Evolutionary conservation across 1,139 yeast genomes (phyloP).

Genomic region (Blastobotrys raffinosifermentans): DNA sequence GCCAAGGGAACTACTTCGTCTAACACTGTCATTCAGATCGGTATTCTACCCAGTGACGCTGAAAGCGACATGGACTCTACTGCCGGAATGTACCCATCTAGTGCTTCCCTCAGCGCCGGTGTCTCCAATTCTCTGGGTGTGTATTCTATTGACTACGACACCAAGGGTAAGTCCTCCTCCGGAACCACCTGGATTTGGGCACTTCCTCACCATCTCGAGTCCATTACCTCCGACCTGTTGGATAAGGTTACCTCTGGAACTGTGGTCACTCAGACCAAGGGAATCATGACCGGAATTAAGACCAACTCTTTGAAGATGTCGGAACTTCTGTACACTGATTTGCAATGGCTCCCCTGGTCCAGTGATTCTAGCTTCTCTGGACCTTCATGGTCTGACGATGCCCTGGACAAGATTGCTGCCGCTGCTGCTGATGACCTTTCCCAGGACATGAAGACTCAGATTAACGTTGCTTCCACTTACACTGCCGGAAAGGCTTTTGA

Average conservation of each 20-base stretch:
- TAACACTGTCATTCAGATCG: conserved; percentile 50
- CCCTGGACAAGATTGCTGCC: conserved; percentile 46
- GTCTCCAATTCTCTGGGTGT: conserved; percentile 38
- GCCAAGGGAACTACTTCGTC: conserved; percentile 38
- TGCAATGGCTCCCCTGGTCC: conserved; percentile 61
- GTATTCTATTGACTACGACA: conserved; percentile 48
- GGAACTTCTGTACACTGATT: conserved; percentile 45
- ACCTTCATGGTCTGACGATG: conserved; percentile 42
- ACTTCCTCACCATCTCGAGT: conserved; percentile 62
- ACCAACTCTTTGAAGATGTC: conserved; percentile 45
- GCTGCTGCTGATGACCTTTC: conserved; percentile 54
- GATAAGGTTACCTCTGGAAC: conserved; percentile 43
- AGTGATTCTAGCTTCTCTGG: conserved; percentile 24
- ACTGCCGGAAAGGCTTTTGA: conserved; percentile 67
- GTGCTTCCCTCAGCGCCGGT: conserved; percentile 37
- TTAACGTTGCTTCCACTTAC: conserved; percentile 49
- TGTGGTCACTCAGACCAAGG: conserved; percentile 59
- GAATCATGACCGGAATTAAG: conserved; percentile 55
- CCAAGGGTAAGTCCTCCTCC: conserved; percentile 48
- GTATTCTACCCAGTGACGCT: conserved; percentile 43
- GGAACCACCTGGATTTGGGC: conserved; percentile 57
- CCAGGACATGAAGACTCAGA: conserved; percentile 50
- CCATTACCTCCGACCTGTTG: conserved; percentile 40
- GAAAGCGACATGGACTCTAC: conserved; percentile 44
- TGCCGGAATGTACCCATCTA: conserved; percentile 55